A percentile compares a stretch with the other conserved stretches of the same genome.
phyloP scores from a whole-genome alignment of 108 stramenopile species.

The Mediolabrus comicus region DNA sequence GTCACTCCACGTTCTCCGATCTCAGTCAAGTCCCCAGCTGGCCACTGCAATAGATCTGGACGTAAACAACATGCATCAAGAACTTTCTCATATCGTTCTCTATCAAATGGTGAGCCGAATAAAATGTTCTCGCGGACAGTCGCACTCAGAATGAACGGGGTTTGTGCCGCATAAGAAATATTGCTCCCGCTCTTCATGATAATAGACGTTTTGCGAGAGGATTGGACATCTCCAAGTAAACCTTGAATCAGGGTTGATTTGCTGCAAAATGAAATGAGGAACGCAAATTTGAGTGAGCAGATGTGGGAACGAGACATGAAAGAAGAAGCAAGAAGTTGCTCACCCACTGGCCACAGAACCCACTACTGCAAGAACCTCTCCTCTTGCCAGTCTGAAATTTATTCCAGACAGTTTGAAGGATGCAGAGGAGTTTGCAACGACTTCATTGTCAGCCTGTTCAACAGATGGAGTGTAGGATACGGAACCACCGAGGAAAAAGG shows the following conservation, averaged over 20 bases:
- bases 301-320: constrained; percentile 62
- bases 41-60: constrained; percentile 65
- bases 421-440: not conserved
- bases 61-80: constrained; percentile 81
- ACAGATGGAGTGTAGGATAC: not conserved
- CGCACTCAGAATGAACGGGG: constrained; percentile 92
- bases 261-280: no score
- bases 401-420: constrained; percentile 43
- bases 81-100: constrained; percentile 77
- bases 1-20: constrained; percentile 96
- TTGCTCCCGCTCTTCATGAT: constrained; percentile 31
- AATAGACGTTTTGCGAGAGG: constrained; percentile 28
- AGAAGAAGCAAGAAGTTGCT: constrained; percentile 58
- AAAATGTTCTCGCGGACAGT: constrained; percentile 94
- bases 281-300: no score
- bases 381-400: constrained; percentile 38
- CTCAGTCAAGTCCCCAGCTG: constrained; percentile 68
- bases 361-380: constrained; percentile 52
- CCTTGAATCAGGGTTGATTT: constrained; percentile 70
- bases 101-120: constrained; percentile 80
- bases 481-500: not conserved
- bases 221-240: constrained; percentile 64
- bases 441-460: not conserved
- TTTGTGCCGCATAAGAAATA: constrained; percentile 90
- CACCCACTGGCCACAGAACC: constrained; percentile 7